Base-by-base conservation (phyloP, 129 eudicot species). In the Ambrosia trifida region DNA sequence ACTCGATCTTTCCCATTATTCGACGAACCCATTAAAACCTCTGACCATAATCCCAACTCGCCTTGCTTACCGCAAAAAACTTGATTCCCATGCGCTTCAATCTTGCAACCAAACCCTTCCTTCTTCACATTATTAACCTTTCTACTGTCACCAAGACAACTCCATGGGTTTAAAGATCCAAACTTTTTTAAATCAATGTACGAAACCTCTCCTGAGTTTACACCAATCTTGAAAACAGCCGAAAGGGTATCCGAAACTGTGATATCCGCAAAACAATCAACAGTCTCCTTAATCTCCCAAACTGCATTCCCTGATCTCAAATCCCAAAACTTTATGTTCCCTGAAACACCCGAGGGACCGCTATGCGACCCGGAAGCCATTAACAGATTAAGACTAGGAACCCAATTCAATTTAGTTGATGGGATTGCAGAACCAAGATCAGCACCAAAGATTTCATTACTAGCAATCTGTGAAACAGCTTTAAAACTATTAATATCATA, bases 321-420 rank as follows among this genome's bases (percentile, higher is more conserved):
- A 80, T 94, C 98, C 91, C 90, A 90, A 56, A 94, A 85, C 75
- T 76, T 85, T 49, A 94, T 87, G 54, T 77, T 82, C 2, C 98
- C 96, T 32, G 50, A 31, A 10, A 94, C 98, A 31, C 98, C 97
- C 1, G 81, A 65, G 32, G 93, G 86, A 53, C 98, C 97, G 63
- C 98, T 90, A 72, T 89, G 98, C 17, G 93, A 89, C 69, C 97
- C 98, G 7, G 96, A 87, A 38, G 98, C 93, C 97, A 94, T 89
- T 80, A 94, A 78, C 82, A 89, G 32, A 62, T 84, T 89, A 64
- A 82, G 74, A 67, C 85, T 85, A 2, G 98, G 69, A 62, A 87
- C 83, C 97, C 98, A 94, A 35, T 36, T 83, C 78, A 94, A 60
- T 72, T 89, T 94, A 1, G 98, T 94, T 2, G 97, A 85, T 2